Conservation (phyloP, 1,284 basidiomycete genomes). For the Leucoagaricus sp. region DNA sequence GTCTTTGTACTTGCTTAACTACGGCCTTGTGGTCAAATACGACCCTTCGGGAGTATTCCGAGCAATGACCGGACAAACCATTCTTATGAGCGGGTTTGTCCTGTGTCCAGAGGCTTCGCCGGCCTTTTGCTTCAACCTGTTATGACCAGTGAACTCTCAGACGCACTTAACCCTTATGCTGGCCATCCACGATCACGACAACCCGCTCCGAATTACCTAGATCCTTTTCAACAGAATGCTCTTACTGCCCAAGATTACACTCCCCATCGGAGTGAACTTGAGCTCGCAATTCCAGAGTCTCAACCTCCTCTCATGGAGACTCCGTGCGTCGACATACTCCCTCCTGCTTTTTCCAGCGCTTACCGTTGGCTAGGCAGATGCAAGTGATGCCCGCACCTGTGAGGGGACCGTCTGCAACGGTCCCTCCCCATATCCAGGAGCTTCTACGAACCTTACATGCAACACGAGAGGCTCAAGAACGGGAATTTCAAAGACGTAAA, state of each 20-base stretch:
- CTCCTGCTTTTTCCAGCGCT: background rate
- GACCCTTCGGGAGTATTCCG: slow-evolving; percentile 1
- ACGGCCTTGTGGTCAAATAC: background rate
- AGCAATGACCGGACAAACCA: background rate
- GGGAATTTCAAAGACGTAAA: slow-evolving; percentile 54
- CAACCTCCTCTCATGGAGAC: slow-evolving; percentile 2
- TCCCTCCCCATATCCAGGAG: slow-evolving; percentile 50
- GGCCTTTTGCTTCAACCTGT: slow-evolving; percentile 3
- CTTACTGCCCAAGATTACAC: slow-evolving; percentile 6
- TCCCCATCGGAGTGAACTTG: slow-evolving; percentile 20
- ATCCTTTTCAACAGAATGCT: slow-evolving; percentile 10
- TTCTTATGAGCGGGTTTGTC: slow-evolving; percentile 10
- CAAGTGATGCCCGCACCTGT: slow-evolving; percentile 8
- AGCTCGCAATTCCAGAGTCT: slow-evolving; percentile 16
- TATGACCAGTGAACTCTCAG: slow-evolving; percentile 69
- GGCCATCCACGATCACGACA: slow-evolving; percentile 44
- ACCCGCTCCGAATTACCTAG: slow-evolving; percentile 23
- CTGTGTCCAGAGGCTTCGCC: slow-evolving; percentile 4
- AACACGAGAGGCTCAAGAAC: slow-evolving; percentile 57
- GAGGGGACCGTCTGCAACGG: background rate
- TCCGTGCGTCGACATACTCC: background rate
- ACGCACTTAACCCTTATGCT: slow-evolving; percentile 71
- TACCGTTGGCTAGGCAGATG: slow-evolving; percentile 1
- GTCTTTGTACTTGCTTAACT: slow-evolving; percentile 33
- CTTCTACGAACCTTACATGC: slow-evolving; percentile 53